Conservation (phyloP, 495 filamentous ascomycete species). For the Penicillium soppii region DNA sequence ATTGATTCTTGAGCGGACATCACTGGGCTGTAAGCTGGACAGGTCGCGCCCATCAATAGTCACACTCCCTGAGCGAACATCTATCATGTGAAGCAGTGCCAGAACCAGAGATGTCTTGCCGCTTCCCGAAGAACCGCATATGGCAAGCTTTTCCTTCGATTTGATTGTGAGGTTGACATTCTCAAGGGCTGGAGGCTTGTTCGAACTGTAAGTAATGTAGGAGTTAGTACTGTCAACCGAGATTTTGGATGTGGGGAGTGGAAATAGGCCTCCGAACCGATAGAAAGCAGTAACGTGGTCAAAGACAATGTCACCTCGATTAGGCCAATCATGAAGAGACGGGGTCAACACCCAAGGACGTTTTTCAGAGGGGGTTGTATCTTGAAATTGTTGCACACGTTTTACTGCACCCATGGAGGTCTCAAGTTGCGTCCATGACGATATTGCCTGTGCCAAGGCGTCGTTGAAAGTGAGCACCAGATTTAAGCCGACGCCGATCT, state of each 20-base stretch:
- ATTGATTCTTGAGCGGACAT: slow-evolving; percentile 32
- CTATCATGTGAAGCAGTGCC: slow-evolving; percentile 43
- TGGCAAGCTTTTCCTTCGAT: slow-evolving; percentile 28
- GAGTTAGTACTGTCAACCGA: not conserved
- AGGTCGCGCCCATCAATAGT: slow-evolving; percentile 43
- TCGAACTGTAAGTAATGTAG: not conserved
- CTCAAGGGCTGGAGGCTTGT: slow-evolving; percentile 12
- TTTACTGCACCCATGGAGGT: slow-evolving; percentile 50
- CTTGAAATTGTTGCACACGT: slow-evolving; percentile 36
- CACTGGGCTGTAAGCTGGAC: slow-evolving; percentile 28
- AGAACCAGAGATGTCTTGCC: slow-evolving; percentile 43
- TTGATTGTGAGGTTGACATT: slow-evolving; percentile 23
- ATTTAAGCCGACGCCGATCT: slow-evolving; percentile 58
- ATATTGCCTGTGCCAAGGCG: slow-evolving; percentile 32
- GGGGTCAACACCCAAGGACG: too few species aligned
- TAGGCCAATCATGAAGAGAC: too few species aligned
- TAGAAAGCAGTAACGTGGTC: slow-evolving; percentile 19
- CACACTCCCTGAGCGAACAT: slow-evolving; percentile 31
- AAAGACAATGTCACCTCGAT: too few species aligned
- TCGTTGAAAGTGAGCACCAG: slow-evolving; percentile 56
- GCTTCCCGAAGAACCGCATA: slow-evolving; percentile 40
- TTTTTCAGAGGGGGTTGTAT: slow-evolving; percentile 30
- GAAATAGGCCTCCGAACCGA: not conserved
- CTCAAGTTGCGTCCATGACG: slow-evolving; percentile 51
- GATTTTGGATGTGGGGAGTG: not conserved